These are phyloP conservation scores for Ganoderma lingzhi DNA, from an alignment of 1,284 basidiomycete species.

Conservation along the genomic window DNA sequence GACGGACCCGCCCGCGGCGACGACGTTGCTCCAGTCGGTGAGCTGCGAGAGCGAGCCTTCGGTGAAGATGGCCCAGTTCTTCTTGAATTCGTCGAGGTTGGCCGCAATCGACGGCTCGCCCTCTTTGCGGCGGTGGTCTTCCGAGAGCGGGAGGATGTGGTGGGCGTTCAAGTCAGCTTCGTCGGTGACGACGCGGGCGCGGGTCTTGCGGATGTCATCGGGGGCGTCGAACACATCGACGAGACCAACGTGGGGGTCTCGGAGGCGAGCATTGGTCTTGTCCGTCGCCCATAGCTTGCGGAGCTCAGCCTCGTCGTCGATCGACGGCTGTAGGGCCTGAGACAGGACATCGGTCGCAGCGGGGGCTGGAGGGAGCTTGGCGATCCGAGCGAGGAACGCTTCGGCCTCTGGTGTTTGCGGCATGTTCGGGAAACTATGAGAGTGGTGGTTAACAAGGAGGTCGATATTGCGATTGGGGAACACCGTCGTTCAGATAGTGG, in stretches of 20 bases:
- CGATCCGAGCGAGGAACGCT: conserved; percentile 51
- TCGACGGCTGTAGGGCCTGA: conserved; percentile 52
- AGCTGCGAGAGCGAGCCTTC: conserved; percentile 65
- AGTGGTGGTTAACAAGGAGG: neutral
- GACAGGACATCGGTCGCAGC: conserved; percentile 49
- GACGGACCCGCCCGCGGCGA: conserved; percentile 67
- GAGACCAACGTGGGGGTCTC: conserved; percentile 59
- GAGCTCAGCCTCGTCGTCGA: conserved; percentile 61
- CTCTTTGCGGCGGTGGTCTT: conserved; percentile 42
- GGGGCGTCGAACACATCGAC: conserved; percentile 63
- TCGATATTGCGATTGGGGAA: conserved; percentile 3
- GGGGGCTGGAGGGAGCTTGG: conserved; percentile 46
- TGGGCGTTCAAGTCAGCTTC: conserved; percentile 39
- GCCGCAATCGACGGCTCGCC: conserved; percentile 53
- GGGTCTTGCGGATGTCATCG: conserved; percentile 51
- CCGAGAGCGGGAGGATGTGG: conserved; percentile 42
- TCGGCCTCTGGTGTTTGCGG: conserved; percentile 46
- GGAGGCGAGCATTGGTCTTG: conserved; percentile 50
- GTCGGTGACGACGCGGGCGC: conserved; percentile 40
- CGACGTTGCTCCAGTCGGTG: conserved; percentile 63
- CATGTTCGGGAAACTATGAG: conserved; percentile 23
- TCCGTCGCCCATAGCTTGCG: conserved; percentile 64
- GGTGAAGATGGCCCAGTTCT: conserved; percentile 65
- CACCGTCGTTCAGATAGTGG: neutral
- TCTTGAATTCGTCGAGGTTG: conserved; percentile 61